These are phyloP conservation scores for Trichosporon faecale DNA, from an alignment of 1,284 basidiomycete species.

Conservation along the genomic window DNA sequence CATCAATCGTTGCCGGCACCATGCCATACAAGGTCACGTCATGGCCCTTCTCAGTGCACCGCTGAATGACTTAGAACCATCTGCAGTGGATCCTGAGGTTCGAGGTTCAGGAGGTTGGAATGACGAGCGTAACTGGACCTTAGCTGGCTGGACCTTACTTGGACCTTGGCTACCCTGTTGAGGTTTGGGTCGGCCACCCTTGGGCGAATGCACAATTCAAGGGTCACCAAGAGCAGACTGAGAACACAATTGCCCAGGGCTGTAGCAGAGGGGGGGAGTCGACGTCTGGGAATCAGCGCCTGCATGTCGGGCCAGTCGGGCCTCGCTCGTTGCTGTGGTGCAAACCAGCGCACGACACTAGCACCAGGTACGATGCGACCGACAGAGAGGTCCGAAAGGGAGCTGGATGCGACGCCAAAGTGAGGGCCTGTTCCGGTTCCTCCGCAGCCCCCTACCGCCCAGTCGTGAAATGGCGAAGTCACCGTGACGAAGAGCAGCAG, in stretches of 20 bases:
- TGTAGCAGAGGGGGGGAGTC: background rate
- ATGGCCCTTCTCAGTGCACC: background rate
- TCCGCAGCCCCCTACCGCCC: no score
- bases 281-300: background rate
- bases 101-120: background rate
- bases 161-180: background rate
- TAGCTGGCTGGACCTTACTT: no score
- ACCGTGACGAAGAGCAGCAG: background rate
- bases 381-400: background rate
- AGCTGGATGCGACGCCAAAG: background rate
- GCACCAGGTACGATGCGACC: background rate
- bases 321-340: background rate
- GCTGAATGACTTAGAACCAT: background rate
- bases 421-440: background rate
- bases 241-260: background rate
- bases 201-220: background rate
- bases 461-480: no score
- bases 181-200: background rate
- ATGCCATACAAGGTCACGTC: slow-evolving; percentile 1
- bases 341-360: background rate
- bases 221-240: background rate
- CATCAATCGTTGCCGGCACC: slow-evolving; percentile 10
- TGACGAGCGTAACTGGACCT: background rate
- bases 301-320: background rate
- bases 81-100: background rate